phyloP scores from a whole-genome alignment of 164 flowering plant species.

The Macadamia tetraphylla region DNA sequence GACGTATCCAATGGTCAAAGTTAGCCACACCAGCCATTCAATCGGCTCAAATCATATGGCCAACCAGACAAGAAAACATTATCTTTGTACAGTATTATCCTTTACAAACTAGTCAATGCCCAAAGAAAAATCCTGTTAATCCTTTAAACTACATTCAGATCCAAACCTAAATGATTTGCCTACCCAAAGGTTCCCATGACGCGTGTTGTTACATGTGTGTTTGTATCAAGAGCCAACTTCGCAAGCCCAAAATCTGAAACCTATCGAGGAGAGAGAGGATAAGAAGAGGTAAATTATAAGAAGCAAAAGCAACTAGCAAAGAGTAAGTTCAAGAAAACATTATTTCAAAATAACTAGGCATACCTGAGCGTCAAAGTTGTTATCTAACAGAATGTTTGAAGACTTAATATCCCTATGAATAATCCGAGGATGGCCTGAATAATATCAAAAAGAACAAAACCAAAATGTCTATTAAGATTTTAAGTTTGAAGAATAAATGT shows the following conservation, averaged over 20 bases:
- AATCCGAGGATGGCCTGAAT: slow-evolving; percentile 82
- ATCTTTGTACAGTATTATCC: too few species aligned
- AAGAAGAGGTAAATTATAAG: neutral
- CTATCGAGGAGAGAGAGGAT: slow-evolving; percentile 25
- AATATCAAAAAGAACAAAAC: neutral
- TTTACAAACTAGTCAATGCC: too few species aligned
- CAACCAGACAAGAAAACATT: too few species aligned
- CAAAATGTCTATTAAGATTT: neutral
- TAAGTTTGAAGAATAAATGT: neutral
- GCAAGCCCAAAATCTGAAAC: slow-evolving; percentile 97
- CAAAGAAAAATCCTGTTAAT: too few species aligned
- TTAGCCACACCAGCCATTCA: too few species aligned
- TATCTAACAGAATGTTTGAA: slow-evolving; percentile 82
- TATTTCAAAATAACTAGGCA: slow-evolving; percentile 5
- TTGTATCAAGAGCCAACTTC: slow-evolving; percentile 62
- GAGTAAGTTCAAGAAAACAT: neutral
- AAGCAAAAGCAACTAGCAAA: neutral
- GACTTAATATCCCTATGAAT: slow-evolving; percentile 94
- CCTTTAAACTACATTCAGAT: too few species aligned
- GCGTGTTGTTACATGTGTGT: slow-evolving; percentile 79
- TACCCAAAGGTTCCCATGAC: slow-evolving; percentile 73
- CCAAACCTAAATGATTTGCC: too few species aligned
- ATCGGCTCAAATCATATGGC: too few species aligned
- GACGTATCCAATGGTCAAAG: too few species aligned
- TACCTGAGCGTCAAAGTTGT: slow-evolving; percentile 82